Evolutionary conservation across 257 asterid species (phyloP).

Genomic region (Linderniella brevidens): DNA sequence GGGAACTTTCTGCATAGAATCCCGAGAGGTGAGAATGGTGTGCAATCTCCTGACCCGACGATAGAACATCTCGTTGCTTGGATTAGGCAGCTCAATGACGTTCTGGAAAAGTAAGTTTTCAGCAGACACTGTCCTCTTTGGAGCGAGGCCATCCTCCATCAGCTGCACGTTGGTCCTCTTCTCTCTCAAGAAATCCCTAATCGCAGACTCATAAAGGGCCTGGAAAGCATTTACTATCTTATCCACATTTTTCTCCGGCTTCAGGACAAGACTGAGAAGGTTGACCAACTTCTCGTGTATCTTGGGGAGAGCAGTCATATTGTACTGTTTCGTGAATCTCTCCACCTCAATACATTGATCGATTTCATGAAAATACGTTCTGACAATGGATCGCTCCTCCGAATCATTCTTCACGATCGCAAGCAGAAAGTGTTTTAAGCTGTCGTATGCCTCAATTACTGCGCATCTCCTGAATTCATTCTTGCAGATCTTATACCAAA

Average conservation of each 20-base stretch:
- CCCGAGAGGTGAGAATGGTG: conserved; percentile 64
- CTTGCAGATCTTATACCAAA: conserved; percentile 73
- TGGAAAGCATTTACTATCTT: conserved; percentile 55
- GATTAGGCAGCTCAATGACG: conserved; percentile 48
- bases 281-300: conserved; percentile 41
- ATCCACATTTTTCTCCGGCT: conserved; percentile 31
- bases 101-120: conserved; percentile 45
- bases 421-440: conserved; percentile 59
- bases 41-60: conserved; percentile 63
- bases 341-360: conserved; percentile 32
- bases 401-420: conserved; percentile 48
- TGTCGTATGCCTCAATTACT: conserved; percentile 70
- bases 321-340: conserved; percentile 47
- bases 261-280: conserved; percentile 45
- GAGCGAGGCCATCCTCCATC: conserved; percentile 61
- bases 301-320: conserved; percentile 29
- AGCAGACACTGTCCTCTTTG: conserved; percentile 7
- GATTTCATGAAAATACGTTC: conserved; percentile 42
- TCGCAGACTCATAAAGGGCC: conserved; percentile 66
- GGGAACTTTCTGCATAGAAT: conserved; percentile 70
- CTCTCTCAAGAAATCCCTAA: conserved; percentile 50
- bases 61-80: conserved; percentile 43
- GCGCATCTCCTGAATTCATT: conserved; percentile 82
- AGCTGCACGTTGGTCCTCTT: conserved; percentile 41
- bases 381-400: conserved; percentile 53